Evolutionary conservation across 805 yeast species (phyloP), one percentile per base, ranked within the genome.

Genomic region (Kodamaea nitidulidarum): DNA sequence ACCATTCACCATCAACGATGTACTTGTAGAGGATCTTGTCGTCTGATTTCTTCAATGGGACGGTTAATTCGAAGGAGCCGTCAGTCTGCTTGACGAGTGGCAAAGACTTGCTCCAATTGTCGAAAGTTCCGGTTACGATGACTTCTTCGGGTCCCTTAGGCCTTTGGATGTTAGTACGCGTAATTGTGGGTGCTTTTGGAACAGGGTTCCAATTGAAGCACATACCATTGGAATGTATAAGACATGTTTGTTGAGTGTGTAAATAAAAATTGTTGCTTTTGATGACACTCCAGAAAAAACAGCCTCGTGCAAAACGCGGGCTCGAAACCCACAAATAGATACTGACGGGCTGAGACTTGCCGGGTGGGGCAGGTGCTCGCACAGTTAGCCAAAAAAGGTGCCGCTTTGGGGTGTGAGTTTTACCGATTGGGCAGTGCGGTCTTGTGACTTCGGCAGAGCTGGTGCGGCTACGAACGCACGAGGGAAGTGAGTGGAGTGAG

Each of bases 1-100:
- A 54, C 88, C 88, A 83, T 33, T 72, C 73, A 33, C 81, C 87
- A 55, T 82, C 88, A 32, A 82, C 88, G 41, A 83, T 75, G 54
- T 75, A 82, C 63, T 79, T 79, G 64, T 72, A 79, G 15, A 64
- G 58, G 29, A 78, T 55, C 50, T 65, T 65, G 15, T 52, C 29
- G 12, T 35, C 42, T 20, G 65, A 58, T n/a, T 62, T 36, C 14
- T 67, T 66, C 37, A 80, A 65, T 15, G 87, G 87, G 38, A 79
- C 67, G 3, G 80, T 69, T 38, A 80, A 60, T 39, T 73, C 72
- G 51, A 80, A 81, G n/a, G 77, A 71, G 15, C 84, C 85, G 50
- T 72, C 76, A 7, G 74, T 60, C 42, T 73, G 74, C 52, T 80
- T 76, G 32, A 80, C 84, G 44, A 82, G 61, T 14, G 78, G 80